Evolutionary conservation across 2,329 filamentous ascomycete genomes (phyloP).

Genomic region (Paramyrothecium sp.): DNA sequence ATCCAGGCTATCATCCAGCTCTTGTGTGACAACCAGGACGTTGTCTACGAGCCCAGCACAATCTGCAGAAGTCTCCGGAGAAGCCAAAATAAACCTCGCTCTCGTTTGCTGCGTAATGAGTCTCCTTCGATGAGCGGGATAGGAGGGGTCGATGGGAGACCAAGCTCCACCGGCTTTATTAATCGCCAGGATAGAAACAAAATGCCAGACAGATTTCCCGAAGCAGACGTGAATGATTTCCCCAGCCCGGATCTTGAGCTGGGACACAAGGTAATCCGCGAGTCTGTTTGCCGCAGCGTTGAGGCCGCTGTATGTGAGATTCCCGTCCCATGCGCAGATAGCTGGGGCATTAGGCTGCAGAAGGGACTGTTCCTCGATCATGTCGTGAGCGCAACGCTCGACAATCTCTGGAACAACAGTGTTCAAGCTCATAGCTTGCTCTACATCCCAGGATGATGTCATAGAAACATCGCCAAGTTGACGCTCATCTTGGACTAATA

Average conservation of each 20-base stretch:
- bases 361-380: not conserved
- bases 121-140: constrained; percentile 25
- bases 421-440: not conserved
- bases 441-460: not conserved
- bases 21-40: not conserved
- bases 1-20: not conserved
- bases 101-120: constrained; percentile 9
- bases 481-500: not conserved
- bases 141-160: constrained; percentile 30
- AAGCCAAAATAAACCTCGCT: not conserved
- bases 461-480: not conserved
- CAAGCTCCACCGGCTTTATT: constrained; percentile 31
- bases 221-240: constrained; percentile 30
- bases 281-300: constrained; percentile 29
- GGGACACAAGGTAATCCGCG: constrained; percentile 25
- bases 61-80: not conserved
- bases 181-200: constrained; percentile 30
- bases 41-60: not conserved
- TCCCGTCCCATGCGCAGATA: not conserved
- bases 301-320: not conserved
- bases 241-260: constrained; percentile 9
- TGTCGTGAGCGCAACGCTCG: not conserved
- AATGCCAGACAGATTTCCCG: constrained; percentile 33
- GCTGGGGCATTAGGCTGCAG: not conserved
- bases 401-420: not conserved